phyloP scores from a whole-genome alignment of 495 filamentous ascomycete species.

The Hyphodiscus hymeniophilus region DNA sequence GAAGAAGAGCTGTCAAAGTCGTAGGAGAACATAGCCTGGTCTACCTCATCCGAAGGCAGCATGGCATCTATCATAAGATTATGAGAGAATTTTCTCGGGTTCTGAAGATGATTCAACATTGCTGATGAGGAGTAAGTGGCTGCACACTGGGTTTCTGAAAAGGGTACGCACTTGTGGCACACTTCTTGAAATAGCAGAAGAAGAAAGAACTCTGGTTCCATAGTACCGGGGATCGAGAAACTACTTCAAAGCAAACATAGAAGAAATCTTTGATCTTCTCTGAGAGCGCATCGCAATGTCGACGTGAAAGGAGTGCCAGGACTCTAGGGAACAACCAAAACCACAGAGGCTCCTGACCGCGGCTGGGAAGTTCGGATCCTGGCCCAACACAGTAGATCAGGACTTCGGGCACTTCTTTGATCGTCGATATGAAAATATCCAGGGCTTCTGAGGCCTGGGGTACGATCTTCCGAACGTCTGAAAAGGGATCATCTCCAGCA shows the following conservation, averaged over 20 bases:
- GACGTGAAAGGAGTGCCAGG: slow-evolving; percentile 44
- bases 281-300: slow-evolving; percentile 30
- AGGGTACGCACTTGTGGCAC: slow-evolving; percentile 15
- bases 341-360: slow-evolving; percentile 57
- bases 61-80: neutral
- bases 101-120: slow-evolving; percentile 12
- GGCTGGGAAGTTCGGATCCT: slow-evolving; percentile 27
- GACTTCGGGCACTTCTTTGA: slow-evolving; percentile 66
- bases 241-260: slow-evolving; percentile 31
- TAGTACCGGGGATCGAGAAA: slow-evolving; percentile 28
- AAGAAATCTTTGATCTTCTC: slow-evolving; percentile 44
- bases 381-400: slow-evolving; percentile 39
- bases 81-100: slow-evolving; percentile 7
- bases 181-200: slow-evolving; percentile 33
- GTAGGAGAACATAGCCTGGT: neutral
- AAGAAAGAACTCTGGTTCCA: slow-evolving; percentile 38
- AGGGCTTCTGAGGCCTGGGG: slow-evolving; percentile 57
- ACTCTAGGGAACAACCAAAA: slow-evolving; percentile 70
- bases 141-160: neutral
- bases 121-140: slow-evolving; percentile 4
- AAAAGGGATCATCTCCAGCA: slow-evolving; percentile 48
- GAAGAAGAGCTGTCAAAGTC: neutral
- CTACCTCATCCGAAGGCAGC: slow-evolving; percentile 4
- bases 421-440: slow-evolving; percentile 60
- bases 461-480: slow-evolving; percentile 39